A percentile compares a stretch with the other conserved stretches of the same genome.
These are phyloP conservation scores for Microbotryum silenes-acaulis DNA, from an alignment of 1,284 basidiomycete species.

Conservation along the genomic window DNA sequence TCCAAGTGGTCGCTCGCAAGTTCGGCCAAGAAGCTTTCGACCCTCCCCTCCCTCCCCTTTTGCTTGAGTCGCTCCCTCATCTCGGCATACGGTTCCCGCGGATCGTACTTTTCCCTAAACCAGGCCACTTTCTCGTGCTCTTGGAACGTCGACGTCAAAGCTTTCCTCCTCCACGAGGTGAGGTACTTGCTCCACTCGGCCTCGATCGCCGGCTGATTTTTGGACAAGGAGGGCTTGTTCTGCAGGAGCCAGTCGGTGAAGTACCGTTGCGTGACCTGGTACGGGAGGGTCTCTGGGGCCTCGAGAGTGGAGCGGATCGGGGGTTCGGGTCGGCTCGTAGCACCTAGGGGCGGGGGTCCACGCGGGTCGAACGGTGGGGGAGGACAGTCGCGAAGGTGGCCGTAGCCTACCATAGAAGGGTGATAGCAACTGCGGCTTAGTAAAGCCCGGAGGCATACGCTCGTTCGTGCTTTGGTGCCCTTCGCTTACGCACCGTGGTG, in stretches of 20 bases:
- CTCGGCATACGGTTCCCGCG: slow-evolving; percentile 56
- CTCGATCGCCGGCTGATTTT: slow-evolving; percentile 30
- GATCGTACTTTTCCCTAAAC: slow-evolving; percentile 81
- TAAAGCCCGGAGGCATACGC: no score
- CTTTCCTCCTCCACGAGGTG: slow-evolving; percentile 22
- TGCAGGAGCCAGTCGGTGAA: slow-evolving; percentile 34
- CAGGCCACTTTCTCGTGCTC: slow-evolving; percentile 47
- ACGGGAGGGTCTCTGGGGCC: slow-evolving; percentile 31
- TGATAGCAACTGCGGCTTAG: no score
- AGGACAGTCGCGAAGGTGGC: no score
- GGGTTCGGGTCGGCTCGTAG: neutral
- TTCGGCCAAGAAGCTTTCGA: slow-evolving; percentile 64
- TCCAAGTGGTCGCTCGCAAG: slow-evolving; percentile 77
- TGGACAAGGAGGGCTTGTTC: slow-evolving; percentile 16
- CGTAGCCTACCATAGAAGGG: no score
- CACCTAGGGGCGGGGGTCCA: no score
- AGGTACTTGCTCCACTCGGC: slow-evolving; percentile 35
- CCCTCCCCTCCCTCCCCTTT: slow-evolving; percentile 67
- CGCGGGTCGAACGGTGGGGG: no score
- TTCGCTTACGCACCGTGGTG: no score
- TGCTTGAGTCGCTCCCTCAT: slow-evolving; percentile 61
- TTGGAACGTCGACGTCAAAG: slow-evolving; percentile 25
- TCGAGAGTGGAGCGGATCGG: slow-evolving; percentile 4
- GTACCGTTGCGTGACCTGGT: slow-evolving; percentile 33
- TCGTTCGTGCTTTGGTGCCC: no score